These are phyloP conservation scores for Yamadazyma dendronema DNA, from an alignment of 1,139 yeast species.

Conservation along the genomic window DNA sequence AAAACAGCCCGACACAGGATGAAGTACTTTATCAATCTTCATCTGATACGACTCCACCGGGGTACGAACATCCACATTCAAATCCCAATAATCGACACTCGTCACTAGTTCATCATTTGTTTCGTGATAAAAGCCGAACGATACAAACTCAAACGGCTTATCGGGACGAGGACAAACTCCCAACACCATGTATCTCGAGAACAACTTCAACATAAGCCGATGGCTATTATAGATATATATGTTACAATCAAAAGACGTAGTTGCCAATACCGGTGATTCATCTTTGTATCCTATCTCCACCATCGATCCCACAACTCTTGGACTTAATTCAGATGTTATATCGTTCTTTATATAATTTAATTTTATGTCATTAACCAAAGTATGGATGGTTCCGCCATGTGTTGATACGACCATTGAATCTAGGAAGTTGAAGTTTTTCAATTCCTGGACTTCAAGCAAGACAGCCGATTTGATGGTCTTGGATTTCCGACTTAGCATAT, in stretches of 20 bases:
- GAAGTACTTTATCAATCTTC: too few relatives aligned
- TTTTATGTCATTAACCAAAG: constrained; percentile 26
- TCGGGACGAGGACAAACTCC: constrained; percentile 45
- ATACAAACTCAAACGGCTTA: constrained; percentile 43
- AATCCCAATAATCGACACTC: constrained; percentile 56
- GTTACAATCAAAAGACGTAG: constrained; percentile 9
- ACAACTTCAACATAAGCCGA: constrained; percentile 16
- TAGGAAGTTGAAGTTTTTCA: constrained; percentile 7
- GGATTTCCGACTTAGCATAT: constrained; percentile 5
- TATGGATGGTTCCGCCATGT: constrained; percentile 46
- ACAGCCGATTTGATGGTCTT: constrained; percentile 9
- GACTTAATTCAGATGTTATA: constrained; percentile 9
- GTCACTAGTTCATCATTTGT: too few relatives aligned
- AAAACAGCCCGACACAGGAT: constrained; percentile 17
- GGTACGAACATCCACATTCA: constrained; percentile 34
- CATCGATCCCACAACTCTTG: constrained; percentile 8
- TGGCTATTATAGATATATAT: constrained; percentile 12
- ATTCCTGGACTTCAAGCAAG: constrained; percentile 6
- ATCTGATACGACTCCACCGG: constrained; percentile 26
- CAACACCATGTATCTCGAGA: constrained; percentile 40
- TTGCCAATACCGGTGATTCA: constrained; percentile 9
- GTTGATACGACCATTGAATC: constrained; percentile 36
- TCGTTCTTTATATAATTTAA: constrained; percentile 27
- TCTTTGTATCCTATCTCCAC: constrained; percentile 10
- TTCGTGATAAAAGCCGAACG: constrained; percentile 40